Evolutionary conservation across 2,329 filamentous ascomycete genomes (phyloP).

Genomic region (Ploettnerulaceae sp.): DNA sequence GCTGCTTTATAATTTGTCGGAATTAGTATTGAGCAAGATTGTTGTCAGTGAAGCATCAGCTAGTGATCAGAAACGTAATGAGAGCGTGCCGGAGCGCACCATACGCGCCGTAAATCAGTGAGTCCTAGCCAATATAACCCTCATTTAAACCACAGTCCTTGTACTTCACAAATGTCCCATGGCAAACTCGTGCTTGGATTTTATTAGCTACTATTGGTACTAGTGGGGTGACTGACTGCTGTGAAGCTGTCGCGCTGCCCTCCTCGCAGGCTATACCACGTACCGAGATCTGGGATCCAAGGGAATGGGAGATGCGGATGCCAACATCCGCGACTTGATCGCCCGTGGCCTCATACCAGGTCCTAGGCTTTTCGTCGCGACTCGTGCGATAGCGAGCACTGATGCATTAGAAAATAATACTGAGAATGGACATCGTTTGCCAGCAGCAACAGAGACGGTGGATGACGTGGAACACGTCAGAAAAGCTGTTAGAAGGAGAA

Average conservation of each 20-base stretch:
- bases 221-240: not conserved
- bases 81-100: slow-evolving; percentile 51
- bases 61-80: slow-evolving; percentile 50
- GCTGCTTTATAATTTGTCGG: too few species aligned
- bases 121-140: slow-evolving; percentile 33
- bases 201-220: too few species aligned
- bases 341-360: slow-evolving; percentile 50
- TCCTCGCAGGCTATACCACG: slow-evolving; percentile 54
- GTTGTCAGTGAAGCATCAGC: slow-evolving; percentile 39
- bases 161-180: too few species aligned
- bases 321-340: slow-evolving; percentile 47
- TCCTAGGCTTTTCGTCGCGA: slow-evolving; percentile 51
- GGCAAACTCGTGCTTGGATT: too few species aligned
- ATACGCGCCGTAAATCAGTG: slow-evolving; percentile 51
- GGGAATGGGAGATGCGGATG: slow-evolving; percentile 45
- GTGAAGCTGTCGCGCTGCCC: slow-evolving; percentile 31
- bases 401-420: slow-evolving; percentile 49
- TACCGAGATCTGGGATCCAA: slow-evolving; percentile 54
- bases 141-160: too few species aligned
- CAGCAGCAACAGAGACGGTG: slow-evolving; percentile 40
- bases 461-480: slow-evolving; percentile 45
- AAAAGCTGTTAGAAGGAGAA: slow-evolving; percentile 42
- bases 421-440: slow-evolving; percentile 31
- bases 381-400: slow-evolving; percentile 45
- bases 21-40: too few species aligned